phyloP scores from a whole-genome alignment of 306 rosid species.

The Delonix regia region DNA sequence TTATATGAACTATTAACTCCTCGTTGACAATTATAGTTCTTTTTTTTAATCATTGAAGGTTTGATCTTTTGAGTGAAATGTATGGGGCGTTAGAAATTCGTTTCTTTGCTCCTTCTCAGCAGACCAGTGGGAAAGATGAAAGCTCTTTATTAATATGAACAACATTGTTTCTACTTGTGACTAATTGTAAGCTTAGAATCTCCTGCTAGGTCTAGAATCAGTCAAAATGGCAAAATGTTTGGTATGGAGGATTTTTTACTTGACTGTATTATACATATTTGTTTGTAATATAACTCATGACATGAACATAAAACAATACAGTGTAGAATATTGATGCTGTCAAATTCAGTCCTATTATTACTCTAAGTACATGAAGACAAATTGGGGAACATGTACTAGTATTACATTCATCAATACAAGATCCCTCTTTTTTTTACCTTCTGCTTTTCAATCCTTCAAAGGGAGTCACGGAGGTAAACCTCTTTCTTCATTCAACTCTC shows the following conservation, averaged over 20 bases:
- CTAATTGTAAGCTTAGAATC: not conserved
- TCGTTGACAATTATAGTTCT: not conserved
- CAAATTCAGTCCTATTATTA: not conserved
- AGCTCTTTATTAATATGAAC: not conserved
- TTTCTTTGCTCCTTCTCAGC: not conserved
- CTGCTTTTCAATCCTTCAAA: not conserved
- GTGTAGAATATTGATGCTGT: slow-evolving; percentile 1
- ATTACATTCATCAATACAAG: not conserved
- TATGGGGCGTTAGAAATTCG: not conserved
- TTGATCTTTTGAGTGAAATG: not conserved
- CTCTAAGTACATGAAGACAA: not conserved
- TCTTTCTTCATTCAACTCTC: not conserved
- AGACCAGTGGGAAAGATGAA: slow-evolving; percentile 19
- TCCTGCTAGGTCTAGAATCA: not conserved
- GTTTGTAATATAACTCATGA: not conserved
- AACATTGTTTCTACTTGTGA: not conserved
- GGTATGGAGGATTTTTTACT: not conserved
- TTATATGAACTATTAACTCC: no score
- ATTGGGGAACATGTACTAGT: not conserved
- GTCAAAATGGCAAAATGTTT: not conserved
- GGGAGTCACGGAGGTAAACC: not conserved
- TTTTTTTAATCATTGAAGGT: not conserved
- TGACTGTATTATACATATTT: not conserved
- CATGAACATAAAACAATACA: not conserved
- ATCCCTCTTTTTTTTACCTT: not conserved